phyloP scores from a whole-genome alignment of 2,329 filamentous ascomycete species.

The Mariannaea elegans region DNA sequence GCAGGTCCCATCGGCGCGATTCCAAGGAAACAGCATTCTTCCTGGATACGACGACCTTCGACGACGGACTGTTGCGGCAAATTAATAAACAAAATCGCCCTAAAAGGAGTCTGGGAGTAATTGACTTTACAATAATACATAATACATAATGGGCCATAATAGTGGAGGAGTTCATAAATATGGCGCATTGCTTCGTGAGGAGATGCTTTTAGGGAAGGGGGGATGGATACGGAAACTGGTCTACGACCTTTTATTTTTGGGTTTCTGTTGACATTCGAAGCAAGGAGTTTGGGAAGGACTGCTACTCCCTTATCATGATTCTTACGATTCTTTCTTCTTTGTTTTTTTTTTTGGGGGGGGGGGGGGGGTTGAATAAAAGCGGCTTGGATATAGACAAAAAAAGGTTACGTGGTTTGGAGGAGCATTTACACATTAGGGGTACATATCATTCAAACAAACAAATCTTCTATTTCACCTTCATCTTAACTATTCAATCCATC shows the following conservation, averaged over 20 bases:
- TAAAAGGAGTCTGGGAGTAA: background rate
- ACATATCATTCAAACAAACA: no score
- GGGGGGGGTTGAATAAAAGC: no score
- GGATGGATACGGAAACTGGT: background rate
- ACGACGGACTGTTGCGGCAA: conserved; percentile 39
- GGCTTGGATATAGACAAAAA: no score
- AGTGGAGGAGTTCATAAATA: background rate
- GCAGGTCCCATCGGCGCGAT: conserved; percentile 44
- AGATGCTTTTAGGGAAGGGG: background rate
- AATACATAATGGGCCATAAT: background rate
- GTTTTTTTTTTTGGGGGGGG: no score
- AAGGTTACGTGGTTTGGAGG: no score
- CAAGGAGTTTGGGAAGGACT: background rate
- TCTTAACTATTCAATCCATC: no score
- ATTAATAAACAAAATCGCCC: conserved; percentile 19
- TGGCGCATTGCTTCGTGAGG: background rate
- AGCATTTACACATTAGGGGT: no score
- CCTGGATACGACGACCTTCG: conserved; percentile 51
- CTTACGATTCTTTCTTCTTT: background rate
- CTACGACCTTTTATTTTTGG: background rate
- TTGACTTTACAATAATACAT: background rate
- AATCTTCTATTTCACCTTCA: no score
- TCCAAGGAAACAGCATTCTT: conserved; percentile 46
- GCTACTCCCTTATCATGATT: background rate
- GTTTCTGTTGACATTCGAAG: background rate